phyloP scores from a whole-genome alignment of 768 basidiomycete genomes.

The Trametes cinnabarina region DNA sequence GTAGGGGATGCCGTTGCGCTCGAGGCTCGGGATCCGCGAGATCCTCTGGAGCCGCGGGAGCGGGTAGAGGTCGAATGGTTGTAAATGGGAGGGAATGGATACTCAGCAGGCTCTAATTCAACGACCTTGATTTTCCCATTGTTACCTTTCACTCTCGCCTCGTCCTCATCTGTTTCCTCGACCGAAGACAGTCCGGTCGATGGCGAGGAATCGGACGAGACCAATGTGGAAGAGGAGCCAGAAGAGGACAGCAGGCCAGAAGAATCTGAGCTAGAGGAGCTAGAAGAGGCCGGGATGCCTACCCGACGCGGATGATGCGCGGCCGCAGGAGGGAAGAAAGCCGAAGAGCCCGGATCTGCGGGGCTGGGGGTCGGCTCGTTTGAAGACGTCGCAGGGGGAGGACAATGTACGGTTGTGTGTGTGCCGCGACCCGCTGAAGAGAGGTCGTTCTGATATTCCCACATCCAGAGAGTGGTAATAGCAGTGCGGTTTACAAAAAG shows the following conservation, averaged over 20 bases:
- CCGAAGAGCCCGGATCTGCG: not conserved
- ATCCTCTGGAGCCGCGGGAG: slow-evolving; percentile 1
- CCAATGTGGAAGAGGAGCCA: slow-evolving; percentile 12
- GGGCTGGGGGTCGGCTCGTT: slow-evolving; percentile 1
- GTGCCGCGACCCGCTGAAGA: not conserved
- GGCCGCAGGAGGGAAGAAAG: not conserved
- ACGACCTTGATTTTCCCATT: slow-evolving; percentile 11
- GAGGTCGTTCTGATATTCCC: slow-evolving; percentile 24
- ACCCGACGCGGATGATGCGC: not conserved
- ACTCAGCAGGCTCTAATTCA: slow-evolving; percentile 17
- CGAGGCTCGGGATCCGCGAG: slow-evolving; percentile 6
- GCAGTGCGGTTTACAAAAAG: slow-evolving; percentile 22
- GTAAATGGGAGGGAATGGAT: slow-evolving; percentile 23
- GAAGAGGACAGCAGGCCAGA: not conserved
- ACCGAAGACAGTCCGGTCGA: slow-evolving; percentile 7
- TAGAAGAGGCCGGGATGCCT: not conserved
- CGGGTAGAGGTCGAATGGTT: not conserved
- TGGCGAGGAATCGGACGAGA: not conserved
- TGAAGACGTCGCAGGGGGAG: not conserved
- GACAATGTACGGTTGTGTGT: not conserved
- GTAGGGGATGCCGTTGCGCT: slow-evolving; percentile 15
- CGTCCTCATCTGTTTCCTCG: slow-evolving; percentile 5
- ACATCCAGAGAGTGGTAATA: slow-evolving; percentile 17
- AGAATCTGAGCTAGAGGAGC: slow-evolving; percentile 2
- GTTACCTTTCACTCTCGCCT: not conserved